Percentiles rank a stretch among this genome's conserved stretches.
These are phyloP conservation scores for Phlyctochytrium planicorne DNA, from an alignment of 192 early-diverging fungal species.

Conservation along the genomic window DNA sequence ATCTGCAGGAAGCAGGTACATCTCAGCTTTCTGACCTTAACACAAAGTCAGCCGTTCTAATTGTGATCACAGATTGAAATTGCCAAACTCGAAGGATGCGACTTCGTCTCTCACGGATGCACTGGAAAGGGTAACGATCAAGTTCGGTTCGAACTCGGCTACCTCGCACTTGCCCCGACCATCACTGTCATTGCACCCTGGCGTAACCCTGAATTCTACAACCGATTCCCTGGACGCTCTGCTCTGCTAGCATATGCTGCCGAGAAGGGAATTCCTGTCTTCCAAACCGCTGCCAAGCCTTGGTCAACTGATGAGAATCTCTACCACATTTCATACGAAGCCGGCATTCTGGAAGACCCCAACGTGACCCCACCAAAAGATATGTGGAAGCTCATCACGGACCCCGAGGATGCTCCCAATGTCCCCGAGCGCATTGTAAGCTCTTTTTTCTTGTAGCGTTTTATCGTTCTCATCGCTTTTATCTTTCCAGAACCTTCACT, in stretches of 20 bases:
- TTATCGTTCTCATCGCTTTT: conserved; percentile 3
- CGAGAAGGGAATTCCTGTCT: conserved; percentile 87
- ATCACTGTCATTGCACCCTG: conserved; percentile 98
- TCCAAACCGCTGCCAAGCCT: conserved; percentile 93
- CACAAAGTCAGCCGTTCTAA: no score
- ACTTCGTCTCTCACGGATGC: conserved; percentile 97
- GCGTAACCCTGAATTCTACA: conserved; percentile 92
- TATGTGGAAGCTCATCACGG: conserved; percentile 99
- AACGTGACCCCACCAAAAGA: conserved; percentile 93
- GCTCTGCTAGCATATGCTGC: conserved; percentile 90
- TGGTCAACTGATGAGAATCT: conserved; percentile 99
- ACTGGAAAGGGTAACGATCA: conserved; percentile 99
- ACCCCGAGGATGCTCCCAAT: conserved; percentile 96
- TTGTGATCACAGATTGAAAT: conserved; percentile 85
- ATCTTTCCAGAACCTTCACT: conserved; percentile 72
- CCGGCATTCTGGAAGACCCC: conserved; percentile 97
- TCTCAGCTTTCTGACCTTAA: neutral
- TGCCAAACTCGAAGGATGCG: conserved; percentile 88
- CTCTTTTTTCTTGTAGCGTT: neutral
- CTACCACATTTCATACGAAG: conserved; percentile 98
- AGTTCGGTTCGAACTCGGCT: conserved; percentile 98
- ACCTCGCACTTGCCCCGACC: conserved; percentile 91
- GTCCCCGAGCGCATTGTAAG: conserved; percentile 86
- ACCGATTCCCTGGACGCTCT: conserved; percentile 90
- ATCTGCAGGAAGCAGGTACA: conserved; percentile 71